Conservation (phyloP, 2,329 filamentous ascomycete species). For the Aspergillus niger region DNA sequence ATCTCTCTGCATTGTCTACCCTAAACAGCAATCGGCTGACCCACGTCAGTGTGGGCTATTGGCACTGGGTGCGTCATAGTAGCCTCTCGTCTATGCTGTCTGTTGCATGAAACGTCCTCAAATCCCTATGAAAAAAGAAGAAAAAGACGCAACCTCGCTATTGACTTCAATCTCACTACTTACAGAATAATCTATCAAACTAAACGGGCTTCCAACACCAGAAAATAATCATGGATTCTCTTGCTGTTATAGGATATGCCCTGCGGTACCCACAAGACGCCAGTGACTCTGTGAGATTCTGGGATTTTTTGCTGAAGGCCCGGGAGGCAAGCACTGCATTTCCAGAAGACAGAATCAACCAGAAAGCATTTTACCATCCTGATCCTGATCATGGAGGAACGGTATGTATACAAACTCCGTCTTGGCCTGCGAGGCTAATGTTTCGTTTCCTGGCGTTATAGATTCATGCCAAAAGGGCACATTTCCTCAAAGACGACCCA, state of each 20-base stretch:
- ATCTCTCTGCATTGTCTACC: too few relatives aligned
- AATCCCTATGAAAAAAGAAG: too few relatives aligned
- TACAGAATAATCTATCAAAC: too few relatives aligned
- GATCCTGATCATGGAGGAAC: slow-evolving; percentile 15
- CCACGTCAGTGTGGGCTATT: too few relatives aligned
- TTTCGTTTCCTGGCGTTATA: neutral
- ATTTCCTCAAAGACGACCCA: slow-evolving; percentile 35
- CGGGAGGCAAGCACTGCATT: neutral
- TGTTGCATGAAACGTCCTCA: too few relatives aligned
- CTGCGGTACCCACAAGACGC: slow-evolving; percentile 8
- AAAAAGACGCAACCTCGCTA: too few relatives aligned
- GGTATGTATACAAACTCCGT: neutral
- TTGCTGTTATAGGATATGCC: slow-evolving; percentile 9
- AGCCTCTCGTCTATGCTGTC: too few relatives aligned
- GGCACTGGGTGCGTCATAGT: too few relatives aligned
- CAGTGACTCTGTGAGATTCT: neutral
- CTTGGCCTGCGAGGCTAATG: too few relatives aligned
- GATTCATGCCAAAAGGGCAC: slow-evolving; percentile 23
- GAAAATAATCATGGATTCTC: neutral
- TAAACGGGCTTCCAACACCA: too few relatives aligned
- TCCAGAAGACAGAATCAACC: slow-evolving; percentile 10
- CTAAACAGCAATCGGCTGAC: too few relatives aligned
- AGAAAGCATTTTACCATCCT: slow-evolving; percentile 10
- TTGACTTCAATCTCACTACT: too few relatives aligned
- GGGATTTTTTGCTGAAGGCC: slow-evolving; percentile 9